Evolutionary conservation across 106 monocot genomes (phyloP).

Genomic region (Phalaenopsis equestris): DNA sequence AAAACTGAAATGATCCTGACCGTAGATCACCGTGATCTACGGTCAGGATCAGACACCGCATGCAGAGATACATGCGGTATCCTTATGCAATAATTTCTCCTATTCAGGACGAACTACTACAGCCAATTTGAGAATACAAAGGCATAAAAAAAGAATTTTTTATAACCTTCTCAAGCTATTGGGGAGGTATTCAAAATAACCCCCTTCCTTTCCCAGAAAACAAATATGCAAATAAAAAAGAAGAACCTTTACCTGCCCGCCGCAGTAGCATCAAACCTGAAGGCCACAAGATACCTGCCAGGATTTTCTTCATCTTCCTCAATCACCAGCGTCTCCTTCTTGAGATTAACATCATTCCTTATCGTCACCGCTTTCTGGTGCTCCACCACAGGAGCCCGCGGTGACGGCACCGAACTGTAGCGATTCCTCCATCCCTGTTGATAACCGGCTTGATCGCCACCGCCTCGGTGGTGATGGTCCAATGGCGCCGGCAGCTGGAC

Average conservation of each 20-base stretch:
- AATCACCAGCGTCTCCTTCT: slow-evolving; percentile 84
- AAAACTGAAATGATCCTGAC: too few relatives aligned
- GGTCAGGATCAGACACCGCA: too few relatives aligned
- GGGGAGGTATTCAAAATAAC: too few relatives aligned
- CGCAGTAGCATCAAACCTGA: slow-evolving; percentile 85
- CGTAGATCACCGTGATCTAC: too few relatives aligned
- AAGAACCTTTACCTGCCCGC: slow-evolving; percentile 37
- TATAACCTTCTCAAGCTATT: too few relatives aligned
- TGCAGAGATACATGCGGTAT: too few relatives aligned
- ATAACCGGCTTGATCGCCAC: slow-evolving; percentile 3
- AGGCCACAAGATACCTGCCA: slow-evolving; percentile 58
- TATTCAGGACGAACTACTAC: too few relatives aligned
- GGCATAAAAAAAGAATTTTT: too few relatives aligned
- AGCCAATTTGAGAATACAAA: too few relatives aligned
- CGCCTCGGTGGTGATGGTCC: slow-evolving; percentile 27
- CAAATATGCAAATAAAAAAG: neutral
- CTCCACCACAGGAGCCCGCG: slow-evolving; percentile 52
- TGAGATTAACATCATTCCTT: slow-evolving; percentile 79
- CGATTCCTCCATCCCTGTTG: slow-evolving; percentile 6
- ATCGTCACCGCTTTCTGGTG: slow-evolving; percentile 93
- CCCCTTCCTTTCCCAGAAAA: too few relatives aligned
- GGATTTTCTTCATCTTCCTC: slow-evolving; percentile 74
- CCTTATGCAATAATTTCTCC: too few relatives aligned
- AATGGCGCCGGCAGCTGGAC: slow-evolving; percentile 55
- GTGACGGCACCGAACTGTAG: slow-evolving; percentile 9